phyloP scores from a whole-genome alignment of 192 early-diverging fungal species.

The Backusella psychrophila region DNA sequence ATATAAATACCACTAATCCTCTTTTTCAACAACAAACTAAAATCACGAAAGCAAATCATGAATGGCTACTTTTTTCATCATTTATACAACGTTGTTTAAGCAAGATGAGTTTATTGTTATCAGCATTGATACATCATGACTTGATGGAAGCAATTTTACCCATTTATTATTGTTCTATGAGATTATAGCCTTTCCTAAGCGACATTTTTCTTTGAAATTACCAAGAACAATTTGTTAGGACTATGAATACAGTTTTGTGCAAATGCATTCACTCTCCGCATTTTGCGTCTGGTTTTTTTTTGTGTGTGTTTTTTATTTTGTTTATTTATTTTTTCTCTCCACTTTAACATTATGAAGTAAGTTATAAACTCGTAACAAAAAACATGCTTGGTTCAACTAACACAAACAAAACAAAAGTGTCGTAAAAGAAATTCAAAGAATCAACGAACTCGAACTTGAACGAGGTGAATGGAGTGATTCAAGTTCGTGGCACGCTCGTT shows the following conservation, averaged over 20 bases:
- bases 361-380: neutral
- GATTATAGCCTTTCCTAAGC: too few relatives aligned
- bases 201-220: too few relatives aligned
- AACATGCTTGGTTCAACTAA: neutral
- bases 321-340: neutral
- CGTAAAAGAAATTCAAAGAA: slow-evolving; percentile 79
- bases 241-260: too few relatives aligned
- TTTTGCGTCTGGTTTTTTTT: neutral
- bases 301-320: neutral
- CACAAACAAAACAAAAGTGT: slow-evolving; percentile 45
- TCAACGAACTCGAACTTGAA: slow-evolving; percentile 70
- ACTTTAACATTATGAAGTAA: neutral
- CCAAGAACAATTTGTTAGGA: too few relatives aligned
- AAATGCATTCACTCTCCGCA: neutral
- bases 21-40: neutral
- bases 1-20: too few relatives aligned
- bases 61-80: too few relatives aligned
- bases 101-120: too few relatives aligned
- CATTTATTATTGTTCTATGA: too few relatives aligned
- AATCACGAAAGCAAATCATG: neutral
- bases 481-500: slow-evolving; percentile 89
- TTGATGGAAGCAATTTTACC: too few relatives aligned
- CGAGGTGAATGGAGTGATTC: slow-evolving; percentile 48
- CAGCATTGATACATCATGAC: too few relatives aligned
- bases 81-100: too few relatives aligned